Base-by-base conservation (phyloP, 345 rosid genomes). In the Ricinus communis region DNA sequence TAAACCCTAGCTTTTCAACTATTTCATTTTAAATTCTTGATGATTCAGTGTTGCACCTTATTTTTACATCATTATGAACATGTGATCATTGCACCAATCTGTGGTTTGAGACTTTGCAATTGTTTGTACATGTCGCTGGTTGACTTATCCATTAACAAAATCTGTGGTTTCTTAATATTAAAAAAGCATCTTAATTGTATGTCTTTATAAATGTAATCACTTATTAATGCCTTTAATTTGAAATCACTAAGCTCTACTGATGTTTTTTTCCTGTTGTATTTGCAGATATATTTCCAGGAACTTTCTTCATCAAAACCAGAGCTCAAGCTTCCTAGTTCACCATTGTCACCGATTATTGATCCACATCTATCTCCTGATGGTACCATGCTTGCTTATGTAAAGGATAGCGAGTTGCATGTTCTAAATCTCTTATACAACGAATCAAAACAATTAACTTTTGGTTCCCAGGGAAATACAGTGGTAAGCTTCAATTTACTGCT, bases 351-450 rank as follows among this genome's bases (percentile, higher is more conserved):
- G 2, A 68, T 95, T 65, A 87, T 88, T 16, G 99, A 95, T 85
- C 93, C 97, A 21, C 93, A 84, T 85, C 81, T 89, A 56, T 95
- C 99, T 52, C 96, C 91, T 33, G 93, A 91, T 74, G 96, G 97
- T 46, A 78, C 90, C 54, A 81, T 87, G 90, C 88, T 90, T 70
- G 91, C 88, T 69, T 95, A 84, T 70, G 76, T 88, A 41, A 83
- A 77, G 81, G 93, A 91, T 57, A 71, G 78, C 4, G 99, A 95
- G 82, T 76, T 95, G 66, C 91, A 90, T 79, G 87, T 91, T 64
- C 74, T 86, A 27, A 84, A 84, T 86, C 78, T 90, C 68, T 77
- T 84, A 62, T 71, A 74, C 74, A 82, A 78, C 59, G 90, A 90
- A 74, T 68, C 76, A 65, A 85, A 57, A 77, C 99, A 90, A 55